Conservation (phyloP, 2,329 filamentous ascomycete genomes). For the Teratosphaeria viscida region DNA sequence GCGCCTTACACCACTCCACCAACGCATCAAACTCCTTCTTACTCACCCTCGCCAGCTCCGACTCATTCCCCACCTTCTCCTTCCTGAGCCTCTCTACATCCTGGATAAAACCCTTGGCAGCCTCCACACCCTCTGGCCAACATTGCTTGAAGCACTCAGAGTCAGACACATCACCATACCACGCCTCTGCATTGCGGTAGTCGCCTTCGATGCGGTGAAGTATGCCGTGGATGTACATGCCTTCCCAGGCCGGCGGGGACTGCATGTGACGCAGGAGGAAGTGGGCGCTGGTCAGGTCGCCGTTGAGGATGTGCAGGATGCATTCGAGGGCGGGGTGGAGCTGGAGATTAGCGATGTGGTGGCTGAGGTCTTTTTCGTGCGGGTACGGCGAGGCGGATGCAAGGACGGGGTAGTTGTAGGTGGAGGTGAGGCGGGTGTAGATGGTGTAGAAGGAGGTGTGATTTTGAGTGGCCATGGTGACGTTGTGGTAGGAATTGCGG, state of each 20-base stretch:
- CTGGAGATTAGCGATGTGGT: conserved; percentile 22
- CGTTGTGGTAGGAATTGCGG: neutral
- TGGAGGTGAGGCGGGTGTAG: conserved; percentile 20
- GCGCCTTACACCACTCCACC: conserved; percentile 34
- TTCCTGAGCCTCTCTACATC: conserved; percentile 30
- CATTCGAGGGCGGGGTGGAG: conserved; percentile 40
- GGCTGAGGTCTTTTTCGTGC: conserved; percentile 14
- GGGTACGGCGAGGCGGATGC: conserved; percentile 20
- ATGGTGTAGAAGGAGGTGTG: conserved; percentile 20
- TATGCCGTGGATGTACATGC: conserved; percentile 43
- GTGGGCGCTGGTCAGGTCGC: conserved; percentile 40
- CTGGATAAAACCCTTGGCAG: conserved; percentile 22
- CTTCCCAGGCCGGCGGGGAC: conserved; percentile 37
- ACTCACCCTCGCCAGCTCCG: conserved; percentile 26
- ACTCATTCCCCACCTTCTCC: conserved; percentile 18
- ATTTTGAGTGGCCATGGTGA: neutral
- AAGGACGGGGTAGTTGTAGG: conserved; percentile 12
- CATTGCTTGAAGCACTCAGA: conserved; percentile 25
- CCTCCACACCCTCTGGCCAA: conserved; percentile 25
- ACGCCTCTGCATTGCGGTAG: conserved; percentile 38
- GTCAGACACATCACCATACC: conserved; percentile 37
- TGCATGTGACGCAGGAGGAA: conserved; percentile 45
- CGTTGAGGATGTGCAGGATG: conserved; percentile 42
- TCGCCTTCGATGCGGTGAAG: conserved; percentile 44
- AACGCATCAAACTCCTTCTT: conserved; percentile 31